Conservation (phyloP, 164 flowering plant genomes). For the Liriodendron chinense region DNA sequence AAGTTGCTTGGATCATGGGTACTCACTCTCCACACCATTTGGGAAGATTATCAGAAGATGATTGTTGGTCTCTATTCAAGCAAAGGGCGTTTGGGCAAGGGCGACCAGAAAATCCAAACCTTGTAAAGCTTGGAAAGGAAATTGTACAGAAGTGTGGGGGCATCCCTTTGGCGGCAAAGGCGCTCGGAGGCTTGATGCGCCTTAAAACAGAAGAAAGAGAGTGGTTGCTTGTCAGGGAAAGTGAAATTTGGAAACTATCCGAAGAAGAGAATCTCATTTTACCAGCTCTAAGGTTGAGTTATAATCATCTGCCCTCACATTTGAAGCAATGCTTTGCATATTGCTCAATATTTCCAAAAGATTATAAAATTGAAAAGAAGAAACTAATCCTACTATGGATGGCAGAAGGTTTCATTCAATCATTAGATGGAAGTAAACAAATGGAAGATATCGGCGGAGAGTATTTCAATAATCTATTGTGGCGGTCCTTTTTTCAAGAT, state of each 20-base stretch:
- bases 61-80: constrained; percentile 11
- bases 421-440: neutral
- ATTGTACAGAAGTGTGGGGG: no score
- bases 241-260: no score
- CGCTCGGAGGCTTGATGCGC: constrained; percentile 4
- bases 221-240: no score
- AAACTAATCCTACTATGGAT: constrained; percentile 15
- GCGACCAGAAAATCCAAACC: neutral
- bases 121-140: no score
- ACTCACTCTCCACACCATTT: neutral
- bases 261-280: neutral
- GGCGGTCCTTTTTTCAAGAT: constrained; percentile 11
- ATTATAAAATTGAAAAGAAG: constrained; percentile 4
- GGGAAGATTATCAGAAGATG: constrained; percentile 6
- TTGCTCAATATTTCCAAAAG: constrained; percentile 22
- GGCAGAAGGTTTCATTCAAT: constrained; percentile 14
- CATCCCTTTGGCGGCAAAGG: constrained; percentile 12
- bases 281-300: constrained; percentile 17
- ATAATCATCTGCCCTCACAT: constrained; percentile 15
- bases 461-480: constrained; percentile 5
- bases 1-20: neutral
- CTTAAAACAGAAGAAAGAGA: no score
- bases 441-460: constrained; percentile 7
- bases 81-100: neutral
- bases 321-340: constrained; percentile 20